Evolutionary conservation across 2,329 filamentous ascomycete species (phyloP), one percentile per base, ranked within the genome.

Genomic region (Pezicula carpinea): DNA sequence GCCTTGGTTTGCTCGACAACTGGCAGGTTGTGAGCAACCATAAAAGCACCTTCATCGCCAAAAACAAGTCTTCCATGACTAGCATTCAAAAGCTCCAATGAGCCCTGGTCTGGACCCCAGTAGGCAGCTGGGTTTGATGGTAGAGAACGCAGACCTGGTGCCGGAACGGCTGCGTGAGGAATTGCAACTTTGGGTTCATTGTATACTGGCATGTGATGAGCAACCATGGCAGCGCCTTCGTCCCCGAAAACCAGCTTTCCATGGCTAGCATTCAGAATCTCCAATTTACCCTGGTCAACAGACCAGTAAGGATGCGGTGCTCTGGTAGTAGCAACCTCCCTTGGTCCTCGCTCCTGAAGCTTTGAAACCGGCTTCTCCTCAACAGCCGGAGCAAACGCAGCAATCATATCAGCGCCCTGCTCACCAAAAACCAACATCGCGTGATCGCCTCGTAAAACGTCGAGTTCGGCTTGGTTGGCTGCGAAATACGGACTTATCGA

Each of bases 261-360:
- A 21, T 48, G 40, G 11, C 17, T 13, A 8, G 40, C 46, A 5
- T 7, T 44, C 13, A 44, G n/a, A 13, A 48, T 5, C 13, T 14
- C 35, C 15, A 48, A 38, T 10, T 15, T 39, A 1, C n/a, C 17
- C 34, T 48, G 46, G 23, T 48, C 33, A 10, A 31, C 40, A 3
- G 32, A 23, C 46, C 46, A 48, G 29, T 48, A 48, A 14, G 44
- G 38, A 43, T 43, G 22, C 6, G 32, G 31, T 29, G 32, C 18
- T 18, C 5, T 35, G 8, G n/a, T 14, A 19, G 8, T 10, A 15
- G 14, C 18, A 17, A 5, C n/a, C 10, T 7, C n/a, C n/a, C 15
- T 35, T 3, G 18, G 19, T n/a, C 18, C 7, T 14, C 21, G 21
- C 33, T 48, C 23, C 2, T 44, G 21, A 17, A 26, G 39, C 11